Evolutionary conservation across 441 rosid genomes (phyloP).

Genomic region (Gossypium trilobum): DNA sequence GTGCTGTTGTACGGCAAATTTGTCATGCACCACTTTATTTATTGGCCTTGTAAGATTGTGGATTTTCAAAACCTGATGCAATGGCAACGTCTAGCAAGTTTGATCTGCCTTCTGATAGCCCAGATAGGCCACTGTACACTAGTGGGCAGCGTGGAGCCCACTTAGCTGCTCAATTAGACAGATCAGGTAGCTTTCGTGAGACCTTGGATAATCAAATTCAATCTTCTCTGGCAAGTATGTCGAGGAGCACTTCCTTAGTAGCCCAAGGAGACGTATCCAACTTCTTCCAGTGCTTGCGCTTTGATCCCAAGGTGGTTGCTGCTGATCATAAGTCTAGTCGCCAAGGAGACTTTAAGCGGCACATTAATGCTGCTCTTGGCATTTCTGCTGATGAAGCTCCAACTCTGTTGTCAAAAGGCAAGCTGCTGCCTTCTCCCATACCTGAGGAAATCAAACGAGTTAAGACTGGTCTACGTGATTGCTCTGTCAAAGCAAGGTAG

Average conservation of each 20-base stretch:
- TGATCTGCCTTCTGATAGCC: constrained; percentile 77
- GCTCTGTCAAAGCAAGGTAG: constrained; percentile 78
- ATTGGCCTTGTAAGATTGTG: constrained; percentile 41
- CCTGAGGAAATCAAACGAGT: constrained; percentile 82
- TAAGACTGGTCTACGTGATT: constrained; percentile 58
- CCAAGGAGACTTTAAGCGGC: constrained; percentile 68
- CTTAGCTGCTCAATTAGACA: constrained; percentile 67
- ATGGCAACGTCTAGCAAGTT: constrained; percentile 88
- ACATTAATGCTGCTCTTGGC: constrained; percentile 65
- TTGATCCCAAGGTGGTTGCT: constrained; percentile 72
- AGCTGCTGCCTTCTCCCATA: constrained; percentile 40
- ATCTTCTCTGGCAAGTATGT: constrained; percentile 60
- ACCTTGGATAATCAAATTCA: constrained; percentile 60
- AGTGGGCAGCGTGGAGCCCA: constrained; percentile 76
- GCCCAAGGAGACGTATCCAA: constrained; percentile 61
- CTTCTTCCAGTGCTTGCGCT: constrained; percentile 65
- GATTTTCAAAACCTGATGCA: constrained; percentile 47
- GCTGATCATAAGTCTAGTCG: constrained; percentile 70
- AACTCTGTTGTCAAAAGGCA: constrained; percentile 50
- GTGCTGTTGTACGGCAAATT: constrained; percentile 35
- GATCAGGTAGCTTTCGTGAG: constrained; percentile 85
- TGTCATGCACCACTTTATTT: constrained; percentile 67
- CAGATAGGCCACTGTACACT: constrained; percentile 62
- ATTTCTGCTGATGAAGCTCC: constrained; percentile 67
- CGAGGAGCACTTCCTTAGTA: constrained; percentile 53